Base-by-base conservation (phyloP, 2,329 filamentous ascomycete species). In the Saccharata proteae region DNA sequence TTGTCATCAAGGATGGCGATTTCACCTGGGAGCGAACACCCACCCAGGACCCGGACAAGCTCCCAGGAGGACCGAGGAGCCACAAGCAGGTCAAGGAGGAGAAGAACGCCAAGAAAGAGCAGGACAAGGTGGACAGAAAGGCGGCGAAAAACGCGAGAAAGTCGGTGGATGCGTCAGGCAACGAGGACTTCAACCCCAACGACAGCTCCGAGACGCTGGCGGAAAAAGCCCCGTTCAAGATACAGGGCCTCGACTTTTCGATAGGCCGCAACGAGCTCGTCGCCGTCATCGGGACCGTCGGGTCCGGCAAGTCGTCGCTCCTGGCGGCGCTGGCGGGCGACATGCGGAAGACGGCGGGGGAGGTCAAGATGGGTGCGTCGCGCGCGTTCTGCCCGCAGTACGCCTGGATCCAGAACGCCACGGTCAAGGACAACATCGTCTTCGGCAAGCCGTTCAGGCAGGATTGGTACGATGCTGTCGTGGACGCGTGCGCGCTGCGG, bases 331-430 rank as follows among this genome's bases (percentile, higher is more conserved):
- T 93, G 32, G 84, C 83, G 1, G 84, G 85, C 15, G 84, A 93
- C 38, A 93, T 93, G 84, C 73, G 81, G 25, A 77, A 77, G 52
- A 85, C 78, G 0, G 59, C 56, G 3, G 82, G 82, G 7, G 65
- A 74, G 18, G 66, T 85, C 4, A 66, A 71, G 0, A 65, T 85
- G 42, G 80, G 82, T 21, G 80, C 11, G 3, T 16, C 19, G 8
- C 19, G 19, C 8, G 19, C 19, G n/a, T 21, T 21, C 19, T 21
- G 19, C n/a, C 19, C 19, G n/a, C 19, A 21, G 19, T n/a, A n/a
- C n/a, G n/a, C n/a, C n/a, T 93, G 85, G 85, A 90, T 93, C 27
- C 84, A 93, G 48, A 93, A 93, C 47, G 67, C 80, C 1, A 80
- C 77, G 1, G 67, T 93, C 4, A 74, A 72, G 40, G 71, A 88